Conservation (phyloP, 2,329 filamentous ascomycete species). For the Fragosphaeria purpurea region DNA sequence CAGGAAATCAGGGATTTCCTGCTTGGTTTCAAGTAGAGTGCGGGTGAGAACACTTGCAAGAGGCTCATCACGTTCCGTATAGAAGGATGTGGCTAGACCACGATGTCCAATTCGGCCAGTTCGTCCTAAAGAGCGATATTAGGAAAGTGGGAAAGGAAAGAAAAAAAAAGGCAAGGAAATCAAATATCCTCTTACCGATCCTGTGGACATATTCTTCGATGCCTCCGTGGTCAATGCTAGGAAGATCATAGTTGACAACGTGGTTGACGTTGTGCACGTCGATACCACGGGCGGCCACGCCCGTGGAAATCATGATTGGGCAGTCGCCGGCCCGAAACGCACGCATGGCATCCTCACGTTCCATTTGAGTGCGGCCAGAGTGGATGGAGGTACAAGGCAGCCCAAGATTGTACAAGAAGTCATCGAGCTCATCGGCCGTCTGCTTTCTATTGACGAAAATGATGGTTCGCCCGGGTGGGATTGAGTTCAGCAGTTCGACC, state of each 20-base stretch:
- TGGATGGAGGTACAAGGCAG: slow-evolving; percentile 86
- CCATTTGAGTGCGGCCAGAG: slow-evolving; percentile 72
- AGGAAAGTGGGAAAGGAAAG: background rate
- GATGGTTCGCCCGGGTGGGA: slow-evolving; percentile 67
- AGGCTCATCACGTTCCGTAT: slow-evolving; percentile 64
- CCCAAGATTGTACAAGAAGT: slow-evolving; percentile 70
- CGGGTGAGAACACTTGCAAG: slow-evolving; percentile 68
- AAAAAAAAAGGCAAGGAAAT: too few species aligned
- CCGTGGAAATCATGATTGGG: slow-evolving; percentile 79
- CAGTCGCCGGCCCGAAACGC: slow-evolving; percentile 65
- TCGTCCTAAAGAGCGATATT: slow-evolving; percentile 42
- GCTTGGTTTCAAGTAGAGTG: slow-evolving; percentile 68
- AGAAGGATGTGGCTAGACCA: slow-evolving; percentile 83
- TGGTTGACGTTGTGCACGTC: slow-evolving; percentile 82
- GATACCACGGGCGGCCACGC: slow-evolving; percentile 77
- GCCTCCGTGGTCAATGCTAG: slow-evolving; percentile 63
- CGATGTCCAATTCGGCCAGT: slow-evolving; percentile 87
- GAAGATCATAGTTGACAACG: slow-evolving; percentile 89
- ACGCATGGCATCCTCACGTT: slow-evolving; percentile 86
- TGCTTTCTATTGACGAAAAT: slow-evolving; percentile 82
- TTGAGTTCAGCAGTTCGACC: slow-evolving; percentile 59
- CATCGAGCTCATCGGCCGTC: slow-evolving; percentile 74
- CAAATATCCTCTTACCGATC: slow-evolving; percentile 51
- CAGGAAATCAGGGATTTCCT: slow-evolving; percentile 76
- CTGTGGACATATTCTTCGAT: slow-evolving; percentile 92